These are phyloP conservation scores for Xerophyta viscosa DNA, from an alignment of 106 monocot species.

Conservation along the genomic window DNA sequence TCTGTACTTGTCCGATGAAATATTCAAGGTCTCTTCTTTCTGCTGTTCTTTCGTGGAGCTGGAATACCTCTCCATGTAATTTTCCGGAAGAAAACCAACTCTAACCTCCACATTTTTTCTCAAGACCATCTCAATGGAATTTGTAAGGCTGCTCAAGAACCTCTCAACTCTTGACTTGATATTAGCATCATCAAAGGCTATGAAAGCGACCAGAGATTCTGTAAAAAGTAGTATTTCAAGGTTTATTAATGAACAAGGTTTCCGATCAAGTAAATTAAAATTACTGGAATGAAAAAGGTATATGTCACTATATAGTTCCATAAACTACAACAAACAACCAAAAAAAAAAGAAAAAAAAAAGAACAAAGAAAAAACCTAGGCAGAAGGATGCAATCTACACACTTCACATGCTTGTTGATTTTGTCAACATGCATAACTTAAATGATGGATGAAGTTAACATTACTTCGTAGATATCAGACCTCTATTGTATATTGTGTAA, in stretches of 20 bases:
- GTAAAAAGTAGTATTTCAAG: constrained; percentile 1
- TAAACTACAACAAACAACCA: no score
- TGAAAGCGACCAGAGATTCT: constrained; percentile 50
- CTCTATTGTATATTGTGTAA: no score
- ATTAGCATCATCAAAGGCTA: constrained; percentile 52
- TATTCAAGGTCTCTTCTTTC: constrained; percentile 1
- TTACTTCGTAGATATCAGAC: no score
- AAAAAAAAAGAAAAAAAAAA: no score
- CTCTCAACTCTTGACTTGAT: constrained; percentile 63
- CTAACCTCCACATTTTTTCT: constrained; percentile 48
- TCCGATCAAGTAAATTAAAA: not conserved
- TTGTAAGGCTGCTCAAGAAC: constrained; percentile 75
- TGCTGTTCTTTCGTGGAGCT: constrained; percentile 1
- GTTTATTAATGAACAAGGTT: not conserved
- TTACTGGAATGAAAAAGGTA: no score
- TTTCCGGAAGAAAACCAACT: constrained; percentile 33
- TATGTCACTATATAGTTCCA: no score
- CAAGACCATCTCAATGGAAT: constrained; percentile 74
- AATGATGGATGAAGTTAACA: no score
- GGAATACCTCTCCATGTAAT: constrained; percentile 4
- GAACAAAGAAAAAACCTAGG: no score
- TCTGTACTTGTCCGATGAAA: constrained; percentile 10
- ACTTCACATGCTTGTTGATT: no score
- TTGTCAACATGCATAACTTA: no score
- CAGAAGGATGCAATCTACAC: no score